Conservation (phyloP, 345 rosid species). For the Lumnitzera racemosa region DNA sequence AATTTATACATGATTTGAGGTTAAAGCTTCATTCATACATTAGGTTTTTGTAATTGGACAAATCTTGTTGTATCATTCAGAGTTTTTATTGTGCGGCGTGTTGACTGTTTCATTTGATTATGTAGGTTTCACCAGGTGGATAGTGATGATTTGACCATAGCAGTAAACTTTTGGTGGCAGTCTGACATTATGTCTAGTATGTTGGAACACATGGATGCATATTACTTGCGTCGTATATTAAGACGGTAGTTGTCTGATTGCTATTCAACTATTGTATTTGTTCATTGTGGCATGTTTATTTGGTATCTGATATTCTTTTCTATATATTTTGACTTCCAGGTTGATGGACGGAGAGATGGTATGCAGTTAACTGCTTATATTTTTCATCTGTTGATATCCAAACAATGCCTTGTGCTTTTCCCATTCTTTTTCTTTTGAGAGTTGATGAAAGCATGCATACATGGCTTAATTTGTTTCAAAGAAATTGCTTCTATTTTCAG, state of each 20-base stretch:
- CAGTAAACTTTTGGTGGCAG: slow-evolving; percentile 88
- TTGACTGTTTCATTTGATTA: slow-evolving; percentile 12
- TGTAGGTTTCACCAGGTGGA: slow-evolving; percentile 88
- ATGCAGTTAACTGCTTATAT: slow-evolving; percentile 14
- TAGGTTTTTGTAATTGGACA: no score
- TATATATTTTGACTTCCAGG: slow-evolving; percentile 24
- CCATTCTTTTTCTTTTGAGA: no score
- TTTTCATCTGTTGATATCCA: no score
- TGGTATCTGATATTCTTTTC: slow-evolving; percentile 13
- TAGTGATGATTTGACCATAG: slow-evolving; percentile 72
- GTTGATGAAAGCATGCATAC: no score
- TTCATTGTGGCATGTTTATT: not conserved
- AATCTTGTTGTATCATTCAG: no score
- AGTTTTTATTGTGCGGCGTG: no score
- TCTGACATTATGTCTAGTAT: slow-evolving; percentile 57
- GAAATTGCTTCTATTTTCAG: not conserved
- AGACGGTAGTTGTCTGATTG: slow-evolving; percentile 36
- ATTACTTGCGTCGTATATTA: slow-evolving; percentile 70
- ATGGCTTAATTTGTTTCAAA: no score
- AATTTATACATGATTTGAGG: no score
- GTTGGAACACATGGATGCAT: slow-evolving; percentile 79
- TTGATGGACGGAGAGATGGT: slow-evolving; percentile 86
- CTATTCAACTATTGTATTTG: no score
- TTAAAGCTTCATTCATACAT: no score
- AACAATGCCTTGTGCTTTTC: no score